Conservation (phyloP, 345 rosid genomes). For the Iberis pinnata region DNA sequence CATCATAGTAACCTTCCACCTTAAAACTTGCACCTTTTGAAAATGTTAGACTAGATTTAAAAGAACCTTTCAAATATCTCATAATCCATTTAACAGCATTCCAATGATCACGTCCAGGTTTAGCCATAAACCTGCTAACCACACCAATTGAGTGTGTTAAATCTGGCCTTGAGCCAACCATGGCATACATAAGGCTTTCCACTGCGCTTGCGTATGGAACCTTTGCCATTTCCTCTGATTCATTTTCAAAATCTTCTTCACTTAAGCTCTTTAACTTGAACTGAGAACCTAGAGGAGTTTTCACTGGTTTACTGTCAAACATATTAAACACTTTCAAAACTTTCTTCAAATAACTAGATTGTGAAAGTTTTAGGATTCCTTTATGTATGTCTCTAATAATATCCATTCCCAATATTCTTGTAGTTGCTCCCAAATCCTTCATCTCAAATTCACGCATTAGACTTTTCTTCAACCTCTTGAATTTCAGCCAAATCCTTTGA, state of each 20-base stretch:
- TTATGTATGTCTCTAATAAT: neutral
- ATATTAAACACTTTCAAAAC: neutral
- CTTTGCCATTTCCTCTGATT: neutral
- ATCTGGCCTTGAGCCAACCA: neutral
- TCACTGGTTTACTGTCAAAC: neutral
- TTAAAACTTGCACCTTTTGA: neutral
- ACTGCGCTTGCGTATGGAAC: neutral
- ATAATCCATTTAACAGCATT: no score
- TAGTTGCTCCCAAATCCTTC: neutral
- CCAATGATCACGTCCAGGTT: neutral
- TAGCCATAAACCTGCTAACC: neutral
- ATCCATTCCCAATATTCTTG: neutral
- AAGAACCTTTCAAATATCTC: no score
- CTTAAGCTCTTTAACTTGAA: neutral
- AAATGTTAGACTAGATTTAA: no score
- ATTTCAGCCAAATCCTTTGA: neutral
- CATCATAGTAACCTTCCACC: neutral
- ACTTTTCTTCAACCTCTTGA: neutral
- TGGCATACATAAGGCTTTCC: neutral
- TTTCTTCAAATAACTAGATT: neutral
- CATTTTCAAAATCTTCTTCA: neutral
- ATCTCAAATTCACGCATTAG: neutral
- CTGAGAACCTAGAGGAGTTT: neutral
- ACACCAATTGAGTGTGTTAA: neutral
- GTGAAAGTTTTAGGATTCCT: neutral